Base-by-base conservation (phyloP, 2,329 filamentous ascomycete species). In the Anthostomella pinea region DNA sequence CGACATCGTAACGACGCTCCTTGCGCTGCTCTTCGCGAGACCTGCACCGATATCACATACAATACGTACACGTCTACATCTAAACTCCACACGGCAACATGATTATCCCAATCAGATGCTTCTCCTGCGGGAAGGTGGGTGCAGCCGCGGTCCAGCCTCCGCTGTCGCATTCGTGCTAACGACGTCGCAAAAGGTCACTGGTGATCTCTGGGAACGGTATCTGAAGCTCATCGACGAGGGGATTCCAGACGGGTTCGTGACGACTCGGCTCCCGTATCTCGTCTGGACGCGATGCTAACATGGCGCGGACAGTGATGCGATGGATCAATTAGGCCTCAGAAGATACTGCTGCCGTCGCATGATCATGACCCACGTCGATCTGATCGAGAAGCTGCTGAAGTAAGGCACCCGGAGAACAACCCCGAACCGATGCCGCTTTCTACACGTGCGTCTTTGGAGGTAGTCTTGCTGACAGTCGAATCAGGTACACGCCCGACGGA, bases 51-150 rank as follows among this genome's bases (percentile, higher is more conserved):
- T n/a, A 30, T 29, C 10, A 1, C 10, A 25, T 30, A 28, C 14
- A 20, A 25, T 16, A 23, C 13, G 30, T n/a, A n/a, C n/a, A 32
- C 19, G 44, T 51, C 68, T 82, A 66, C 38, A 30, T 34, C 26
- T 20, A 17, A 31, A 34, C 19, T 44, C 51, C 67, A 81, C 65
- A 22, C 31, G 45, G 51, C 70, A 85, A 68, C 39, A 98, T 98
- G 93, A 98, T 98, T 68, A 97, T 98, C 53, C 93, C 93, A 3
- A 87, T 98, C 51, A 88, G 93, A 53, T 98, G 93, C 72, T 98
- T 98, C 69, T 97, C 93, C 40, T 98, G 93, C 67, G 93, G 93
- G 66, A 98, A 98, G 87, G 93, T 95, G 68, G 42, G 67, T 52
- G 9, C 23, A 28, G n/a, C 23, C 33, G 21, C 21, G 6, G 14